Evolutionary conservation across 345 rosid species (phyloP), one percentile per base, ranked within the genome.

Genomic region (Brassica nigra): DNA sequence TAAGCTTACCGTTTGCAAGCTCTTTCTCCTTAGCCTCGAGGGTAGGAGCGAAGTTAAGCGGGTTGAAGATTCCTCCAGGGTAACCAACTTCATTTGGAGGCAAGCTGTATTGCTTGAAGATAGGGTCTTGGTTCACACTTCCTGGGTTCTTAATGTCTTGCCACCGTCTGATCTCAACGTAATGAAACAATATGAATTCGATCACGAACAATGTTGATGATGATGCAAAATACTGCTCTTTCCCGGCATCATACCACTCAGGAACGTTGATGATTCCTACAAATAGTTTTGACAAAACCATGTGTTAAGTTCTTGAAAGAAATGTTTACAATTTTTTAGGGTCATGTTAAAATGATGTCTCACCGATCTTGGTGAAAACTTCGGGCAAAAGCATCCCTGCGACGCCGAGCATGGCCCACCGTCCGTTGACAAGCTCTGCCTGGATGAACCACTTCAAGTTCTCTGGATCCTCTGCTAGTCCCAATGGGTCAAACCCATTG

Each of bases 351-450:
- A 69, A 61, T 52, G 71, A 29, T 62, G 11, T 70, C 80, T 81
- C 57, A 81, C 97, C 99, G 31, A 90, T 78, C 85, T 89, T 88
- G 1, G 97, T 95, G 84, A 95, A 92, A 44, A 95, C 97, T 83
- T 95, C 96, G 0, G 98, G 99, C 80, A 95, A 75, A 47, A 95
- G 83, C 98, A 95, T 95, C 42, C 99, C 99, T 3, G 71, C 92
- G 14, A 95, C 99, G 0, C 99, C 99, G 78, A 95, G 83, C 99
- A 95, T 95, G 0, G 99, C 99, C 99, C 99, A 95, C 0, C 99
- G 84, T 2, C 88, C 75, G 29, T 95, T 95, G 62, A 95, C 99
- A 1, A 95, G 94, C 93, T 95, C 97, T 0, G 99, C 97, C 64
- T 95, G 97, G 39, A 95, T 71, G 73, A 5, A 95, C 99, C 99